Base-by-base conservation (phyloP, 2,329 filamentous ascomycete species). In the Monilinia aucupariae region DNA sequence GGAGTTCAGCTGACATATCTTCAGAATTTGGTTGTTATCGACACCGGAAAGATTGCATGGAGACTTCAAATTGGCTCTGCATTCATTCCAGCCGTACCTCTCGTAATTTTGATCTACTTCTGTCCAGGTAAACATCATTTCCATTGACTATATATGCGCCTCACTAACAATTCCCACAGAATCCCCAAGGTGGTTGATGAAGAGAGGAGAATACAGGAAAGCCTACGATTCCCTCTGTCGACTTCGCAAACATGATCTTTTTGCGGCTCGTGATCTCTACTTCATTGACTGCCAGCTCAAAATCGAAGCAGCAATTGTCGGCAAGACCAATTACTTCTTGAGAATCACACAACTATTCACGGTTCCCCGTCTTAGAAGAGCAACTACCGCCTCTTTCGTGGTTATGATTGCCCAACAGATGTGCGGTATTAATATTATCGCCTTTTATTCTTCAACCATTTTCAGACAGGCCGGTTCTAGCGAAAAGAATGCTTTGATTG, bases 301-400 rank as follows among this genome's bases (percentile, higher is more conserved):
- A 8, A 70, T 69, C 52, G 70, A 72, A 59, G 69, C 71, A 37
- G 49, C 58, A 4, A 58, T 72, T 3, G 50, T 72, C 0, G 69
- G 69, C 10, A 75, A 74, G 50, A 68, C 79, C 17, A 81, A 77
- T 68, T 86, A 81, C 74, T 86, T 85, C 56, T 82, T 78, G 27
- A 83, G 88, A 20, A 85, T 90, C 67, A 69, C 81, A 45, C 83
- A 90, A 71, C 77, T 88, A 1, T 88, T 91, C 70, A 88, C 85
- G 13, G 81, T 91, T 63, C 86, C 88, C 1, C 82, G 88, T 53
- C 79, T 89, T 13, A 82, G 87, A 17, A 82, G 87, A 48, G 91
- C 91, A 3, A 92, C 86, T 4, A 80, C 89, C 37, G 91, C 90
- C 7, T 88, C 90, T 0, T 89, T 86, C 67, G 85, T 85, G 1